These are phyloP conservation scores for Aureobasidium sp. DNA, from an alignment of 2,329 filamentous ascomycete genomes.

Conservation along the genomic window DNA sequence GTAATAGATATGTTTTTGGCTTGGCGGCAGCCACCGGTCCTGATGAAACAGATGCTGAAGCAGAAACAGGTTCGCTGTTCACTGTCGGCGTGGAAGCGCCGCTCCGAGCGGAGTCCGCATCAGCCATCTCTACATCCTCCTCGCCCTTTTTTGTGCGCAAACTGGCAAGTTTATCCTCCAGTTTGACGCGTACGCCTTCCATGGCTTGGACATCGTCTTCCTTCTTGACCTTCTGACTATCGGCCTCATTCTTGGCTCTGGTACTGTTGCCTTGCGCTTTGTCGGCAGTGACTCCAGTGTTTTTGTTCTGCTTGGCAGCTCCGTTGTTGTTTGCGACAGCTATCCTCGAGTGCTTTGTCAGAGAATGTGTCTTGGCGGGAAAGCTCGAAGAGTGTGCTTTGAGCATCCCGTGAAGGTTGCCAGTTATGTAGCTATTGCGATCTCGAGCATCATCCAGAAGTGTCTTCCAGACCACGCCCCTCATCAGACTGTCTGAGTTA, in stretches of 20 bases:
- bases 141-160: constrained; percentile 1
- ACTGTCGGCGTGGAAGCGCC: constrained; percentile 10
- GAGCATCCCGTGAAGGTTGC: constrained; percentile 49
- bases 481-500: constrained; percentile 74
- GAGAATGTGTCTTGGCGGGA: constrained; percentile 19
- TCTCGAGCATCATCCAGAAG: constrained; percentile 72
- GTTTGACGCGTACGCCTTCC: constrained; percentile 10
- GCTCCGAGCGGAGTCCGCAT: constrained; percentile 16
- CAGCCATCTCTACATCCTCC: constrained; percentile 26
- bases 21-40: background rate
- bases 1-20: background rate
- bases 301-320: background rate
- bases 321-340: background rate
- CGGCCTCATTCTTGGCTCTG: background rate
- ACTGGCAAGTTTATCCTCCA: constrained; percentile 23
- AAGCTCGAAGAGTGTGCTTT: constrained; percentile 41
- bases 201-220: constrained; percentile 3
- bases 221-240: background rate
- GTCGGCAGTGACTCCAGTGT: background rate
- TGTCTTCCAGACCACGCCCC: constrained; percentile 84
- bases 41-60: background rate
- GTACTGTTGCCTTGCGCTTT: background rate
- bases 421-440: constrained; percentile 68
- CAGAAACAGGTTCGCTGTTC: background rate
- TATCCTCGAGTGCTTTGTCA: constrained; percentile 17